Evolutionary conservation across 1,139 yeast genomes (phyloP), one percentile per base, ranked within the genome.

Genomic region (Protomyces gravidus): DNA sequence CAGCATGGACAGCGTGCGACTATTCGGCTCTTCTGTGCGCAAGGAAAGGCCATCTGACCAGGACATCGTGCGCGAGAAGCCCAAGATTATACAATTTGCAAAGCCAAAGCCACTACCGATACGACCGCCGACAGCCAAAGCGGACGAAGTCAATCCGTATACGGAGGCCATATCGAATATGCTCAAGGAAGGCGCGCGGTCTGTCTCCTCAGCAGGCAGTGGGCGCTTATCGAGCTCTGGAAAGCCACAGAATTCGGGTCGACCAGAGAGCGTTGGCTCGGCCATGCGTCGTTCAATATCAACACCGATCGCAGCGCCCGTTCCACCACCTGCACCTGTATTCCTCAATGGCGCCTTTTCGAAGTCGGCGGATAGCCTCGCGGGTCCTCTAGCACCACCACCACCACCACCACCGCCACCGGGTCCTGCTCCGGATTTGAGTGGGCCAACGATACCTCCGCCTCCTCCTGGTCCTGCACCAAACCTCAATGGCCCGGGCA

Each of bases 381-480:
- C 63, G 32, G 62, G 64, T 25, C 68, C 67, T 5, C 69, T 68
- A 25, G 68, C 71, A 17, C 66, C 66, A 9, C 67, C 68, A 2
- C 62, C 68, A 40, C 67, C 70, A 23, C 68, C 70, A 7, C 65
- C 71, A 7, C 67, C 72, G n/a, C 73, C 74, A 25, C 73, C 74
- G 7, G 67, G 73, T 11, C 72, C 73, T 2, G 65, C 67, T n/a
- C 67, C 70, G 2, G 61, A 36, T 13, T 17, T 21, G 6, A n/a
- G 13, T 40, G 25, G 21, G 17, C 13, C 21, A 4, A 21, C 13
- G 9, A 33, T 72, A 17, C 70, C 72, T 1, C 67, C 75, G 23
- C 71, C 70, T 1, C 70, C 72, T 9, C 70, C 75, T 2, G 68
- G 72, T 3, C 68, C 69, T 3, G 65, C 65, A n/a, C 49, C 64